Percentiles rank a stretch among this genome's conserved stretches.
phyloP scores from a whole-genome alignment of 2,329 filamentous ascomycete species.

The Zalaria obscura region DNA sequence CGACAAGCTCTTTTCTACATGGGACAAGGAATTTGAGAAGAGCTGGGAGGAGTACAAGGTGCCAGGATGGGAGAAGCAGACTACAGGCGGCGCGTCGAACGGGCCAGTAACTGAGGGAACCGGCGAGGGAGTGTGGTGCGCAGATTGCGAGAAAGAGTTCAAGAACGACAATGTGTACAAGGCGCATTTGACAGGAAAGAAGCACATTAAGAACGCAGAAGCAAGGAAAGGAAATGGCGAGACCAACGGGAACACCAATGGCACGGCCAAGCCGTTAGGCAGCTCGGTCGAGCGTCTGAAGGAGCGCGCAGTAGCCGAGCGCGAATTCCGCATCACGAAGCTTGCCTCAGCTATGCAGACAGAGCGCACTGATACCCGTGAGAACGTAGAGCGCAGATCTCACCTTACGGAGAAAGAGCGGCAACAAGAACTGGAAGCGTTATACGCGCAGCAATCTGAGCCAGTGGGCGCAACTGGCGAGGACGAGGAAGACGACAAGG shows the following conservation, averaged over 20 bases:
- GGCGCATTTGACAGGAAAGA: constrained; percentile 76
- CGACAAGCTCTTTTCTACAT: constrained; percentile 58
- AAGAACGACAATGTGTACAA: constrained; percentile 93
- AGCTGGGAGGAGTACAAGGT: constrained; percentile 71
- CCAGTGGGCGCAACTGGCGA: constrained; percentile 21
- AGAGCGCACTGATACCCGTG: constrained; percentile 74
- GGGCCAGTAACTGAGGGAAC: constrained; percentile 36
- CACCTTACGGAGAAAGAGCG: constrained; percentile 96
- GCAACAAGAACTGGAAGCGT: constrained; percentile 80
- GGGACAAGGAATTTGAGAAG: constrained; percentile 72
- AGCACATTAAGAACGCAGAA: constrained; percentile 76
- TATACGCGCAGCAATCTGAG: constrained; percentile 52
- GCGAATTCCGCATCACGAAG: constrained; percentile 70
- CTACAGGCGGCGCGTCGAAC: constrained; percentile 13
- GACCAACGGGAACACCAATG: constrained; percentile 13
- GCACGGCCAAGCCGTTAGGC: constrained; percentile 4
- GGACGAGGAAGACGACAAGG: constrained; percentile 46
- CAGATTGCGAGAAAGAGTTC: constrained; percentile 87
- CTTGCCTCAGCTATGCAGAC: constrained; percentile 72
- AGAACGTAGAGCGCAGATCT: constrained; percentile 91
- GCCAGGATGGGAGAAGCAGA: constrained; percentile 52
- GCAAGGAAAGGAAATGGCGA: constrained; percentile 33
- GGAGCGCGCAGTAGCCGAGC: constrained; percentile 78
- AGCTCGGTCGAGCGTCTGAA: constrained; percentile 43
- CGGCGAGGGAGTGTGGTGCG: constrained; percentile 69